A percentile compares a stretch with the other conserved stretches of the same genome.
phyloP scores from a whole-genome alignment of 345 rosid genomes.

The Dipteronia dyeriana region DNA sequence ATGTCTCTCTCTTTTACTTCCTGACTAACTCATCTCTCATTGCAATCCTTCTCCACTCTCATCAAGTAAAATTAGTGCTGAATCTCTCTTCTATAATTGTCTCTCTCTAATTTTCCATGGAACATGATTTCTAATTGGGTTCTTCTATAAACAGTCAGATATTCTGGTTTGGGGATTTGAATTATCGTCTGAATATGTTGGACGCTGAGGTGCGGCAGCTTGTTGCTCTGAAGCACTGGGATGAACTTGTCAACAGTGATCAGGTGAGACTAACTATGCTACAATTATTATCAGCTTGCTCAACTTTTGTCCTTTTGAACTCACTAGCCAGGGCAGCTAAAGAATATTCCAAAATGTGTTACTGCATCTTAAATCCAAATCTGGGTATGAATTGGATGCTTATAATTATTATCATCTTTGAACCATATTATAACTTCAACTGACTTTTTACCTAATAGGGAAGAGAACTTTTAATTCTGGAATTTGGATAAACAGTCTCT shows the following conservation, averaged over 20 bases:
- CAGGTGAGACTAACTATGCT: conserved; percentile 50
- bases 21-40: too few relatives aligned
- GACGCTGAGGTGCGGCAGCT: conserved; percentile 78
- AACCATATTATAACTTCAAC: background rate
- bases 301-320: background rate
- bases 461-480: background rate
- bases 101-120: background rate
- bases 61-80: background rate
- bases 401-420: background rate
- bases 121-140: conserved; percentile 14
- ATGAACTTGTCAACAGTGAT: conserved; percentile 69
- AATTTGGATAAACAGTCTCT: background rate
- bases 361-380: background rate
- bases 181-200: conserved; percentile 80
- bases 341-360: background rate
- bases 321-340: background rate
- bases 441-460: background rate
- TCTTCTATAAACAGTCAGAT: conserved; percentile 63
- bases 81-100: background rate
- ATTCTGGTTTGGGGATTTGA: conserved; percentile 98
- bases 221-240: conserved; percentile 75
- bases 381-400: background rate
- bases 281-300: background rate
- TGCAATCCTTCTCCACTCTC: background rate
- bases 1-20: too few relatives aligned